Evolutionary conservation across 352 stramenopile species (phyloP).

Genomic region (Globisporangium splendens): DNA sequence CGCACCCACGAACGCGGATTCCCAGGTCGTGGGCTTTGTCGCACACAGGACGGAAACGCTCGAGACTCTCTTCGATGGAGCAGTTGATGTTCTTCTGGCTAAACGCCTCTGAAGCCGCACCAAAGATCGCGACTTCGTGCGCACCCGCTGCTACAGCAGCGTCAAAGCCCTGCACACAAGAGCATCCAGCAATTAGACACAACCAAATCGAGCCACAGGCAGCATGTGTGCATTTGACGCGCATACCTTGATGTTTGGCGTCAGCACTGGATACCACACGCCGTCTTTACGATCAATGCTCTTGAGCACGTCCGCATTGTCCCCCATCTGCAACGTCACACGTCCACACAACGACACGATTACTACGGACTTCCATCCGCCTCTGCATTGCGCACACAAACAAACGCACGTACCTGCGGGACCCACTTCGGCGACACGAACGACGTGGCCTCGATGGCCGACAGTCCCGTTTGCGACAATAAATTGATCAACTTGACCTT

Average conservation of each 20-base stretch:
- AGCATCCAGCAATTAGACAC: background rate
- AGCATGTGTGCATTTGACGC: background rate
- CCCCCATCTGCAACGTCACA: constrained; percentile 84
- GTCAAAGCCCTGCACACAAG: constrained; percentile 79
- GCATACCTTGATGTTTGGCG: constrained; percentile 90
- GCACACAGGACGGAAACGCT: constrained; percentile 89
- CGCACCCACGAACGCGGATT: constrained; percentile 88
- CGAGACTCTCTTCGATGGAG: constrained; percentile 93
- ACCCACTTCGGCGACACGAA: constrained; percentile 98
- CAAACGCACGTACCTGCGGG: constrained; percentile 60
- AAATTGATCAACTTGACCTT: constrained; percentile 92
- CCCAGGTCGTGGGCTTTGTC: constrained; percentile 73
- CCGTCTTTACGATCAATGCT: constrained; percentile 69
- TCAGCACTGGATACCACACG: constrained; percentile 90
- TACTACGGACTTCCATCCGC: background rate
- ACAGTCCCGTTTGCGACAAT: constrained; percentile 87
- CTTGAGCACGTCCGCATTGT: constrained; percentile 88
- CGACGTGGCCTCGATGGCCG: constrained; percentile 90
- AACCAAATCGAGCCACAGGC: background rate
- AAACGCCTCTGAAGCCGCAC: constrained; percentile 93
- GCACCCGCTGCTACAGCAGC: constrained; percentile 77
- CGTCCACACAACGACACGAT: constrained; percentile 4
- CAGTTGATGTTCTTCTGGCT: constrained; percentile 97
- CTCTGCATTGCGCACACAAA: background rate
- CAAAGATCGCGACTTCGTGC: constrained; percentile 95